Conservation (phyloP, 2,329 filamentous ascomycete genomes). For the Neonectria hederae region DNA sequence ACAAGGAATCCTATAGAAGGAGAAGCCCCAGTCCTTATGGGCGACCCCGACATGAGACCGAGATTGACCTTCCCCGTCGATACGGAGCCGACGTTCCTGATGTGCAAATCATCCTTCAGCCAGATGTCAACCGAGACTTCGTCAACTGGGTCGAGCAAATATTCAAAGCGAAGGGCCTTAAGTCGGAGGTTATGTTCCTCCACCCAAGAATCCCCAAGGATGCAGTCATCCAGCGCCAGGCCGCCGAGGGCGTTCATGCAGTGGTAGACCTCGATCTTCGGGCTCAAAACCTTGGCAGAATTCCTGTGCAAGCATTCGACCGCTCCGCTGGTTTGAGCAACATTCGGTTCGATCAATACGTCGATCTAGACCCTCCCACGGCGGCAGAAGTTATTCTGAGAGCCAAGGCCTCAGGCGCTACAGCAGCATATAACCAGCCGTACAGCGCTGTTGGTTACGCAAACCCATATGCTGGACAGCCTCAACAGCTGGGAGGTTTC, state of each 20-base stretch:
- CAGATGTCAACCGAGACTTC: conserved; percentile 82
- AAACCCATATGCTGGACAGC: conserved; percentile 47
- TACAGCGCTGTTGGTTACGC: conserved; percentile 43
- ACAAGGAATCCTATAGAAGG: conserved; percentile 66
- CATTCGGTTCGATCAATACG: conserved; percentile 87
- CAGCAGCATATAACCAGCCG: conserved; percentile 44
- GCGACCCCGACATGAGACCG: conserved; percentile 59
- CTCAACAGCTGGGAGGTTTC: conserved; percentile 43
- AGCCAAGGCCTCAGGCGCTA: conserved; percentile 61
- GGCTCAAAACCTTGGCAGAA: conserved; percentile 75
- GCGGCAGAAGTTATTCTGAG: conserved; percentile 84
- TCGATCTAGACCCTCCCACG: conserved; percentile 79
- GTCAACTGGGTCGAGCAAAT: conserved; percentile 82
- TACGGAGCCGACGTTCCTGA: conserved; percentile 83
- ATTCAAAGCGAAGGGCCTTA: conserved; percentile 77
- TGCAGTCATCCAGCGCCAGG: conserved; percentile 83
- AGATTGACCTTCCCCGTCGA: conserved; percentile 78
- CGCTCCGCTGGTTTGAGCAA: conserved; percentile 77
- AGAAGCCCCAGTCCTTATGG: conserved; percentile 75
- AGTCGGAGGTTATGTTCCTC: conserved; percentile 81
- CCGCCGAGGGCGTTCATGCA: conserved; percentile 87
- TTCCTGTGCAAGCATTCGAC: conserved; percentile 87
- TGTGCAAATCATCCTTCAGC: conserved; percentile 85
- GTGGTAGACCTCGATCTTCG: conserved; percentile 79
- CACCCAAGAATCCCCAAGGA: conserved; percentile 79